phyloP scores from a whole-genome alignment of 192 early-diverging fungal genomes.

The Entomortierella parvispora region DNA sequence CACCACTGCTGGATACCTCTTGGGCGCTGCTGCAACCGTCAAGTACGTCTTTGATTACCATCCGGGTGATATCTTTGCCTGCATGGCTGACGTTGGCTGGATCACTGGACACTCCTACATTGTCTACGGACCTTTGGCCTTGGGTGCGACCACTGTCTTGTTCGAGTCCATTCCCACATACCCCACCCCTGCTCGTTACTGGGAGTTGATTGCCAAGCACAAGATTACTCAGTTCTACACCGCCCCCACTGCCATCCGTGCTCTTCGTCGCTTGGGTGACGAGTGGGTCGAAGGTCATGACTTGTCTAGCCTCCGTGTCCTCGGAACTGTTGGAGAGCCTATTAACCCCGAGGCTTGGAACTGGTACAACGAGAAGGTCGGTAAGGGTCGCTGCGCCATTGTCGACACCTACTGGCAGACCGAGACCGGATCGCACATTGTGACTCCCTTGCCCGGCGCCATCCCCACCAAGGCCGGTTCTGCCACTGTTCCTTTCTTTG shows the following conservation, averaged over 20 bases:
- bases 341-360: slow-evolving; percentile 98
- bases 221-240: slow-evolving; percentile 98
- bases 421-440: slow-evolving; percentile 93
- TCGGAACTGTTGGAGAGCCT: slow-evolving; percentile 97
- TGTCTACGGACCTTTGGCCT: slow-evolving; percentile 89
- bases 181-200: slow-evolving; percentile 85
- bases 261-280: slow-evolving; percentile 90
- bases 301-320: slow-evolving; percentile 85
- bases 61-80: slow-evolving; percentile 87
- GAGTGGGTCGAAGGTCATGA: slow-evolving; percentile 80
- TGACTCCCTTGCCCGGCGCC: slow-evolving; percentile 92
- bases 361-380: slow-evolving; percentile 96
- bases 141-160: slow-evolving; percentile 91
- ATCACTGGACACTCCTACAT: slow-evolving; percentile 92
- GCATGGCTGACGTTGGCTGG: slow-evolving; percentile 97
- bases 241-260: slow-evolving; percentile 96
- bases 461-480: slow-evolving; percentile 93
- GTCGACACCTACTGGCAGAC: slow-evolving; percentile 98
- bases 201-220: slow-evolving; percentile 88
- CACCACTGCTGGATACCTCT: slow-evolving; percentile 94
- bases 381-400: slow-evolving; percentile 86
- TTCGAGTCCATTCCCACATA: slow-evolving; percentile 97
- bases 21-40: slow-evolving; percentile 85
- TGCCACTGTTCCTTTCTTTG: slow-evolving; percentile 97
- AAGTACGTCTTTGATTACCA: slow-evolving; percentile 98